Conservation (phyloP, 2,329 filamentous ascomycete genomes). For the Aaosphaeria pasadenensis region DNA sequence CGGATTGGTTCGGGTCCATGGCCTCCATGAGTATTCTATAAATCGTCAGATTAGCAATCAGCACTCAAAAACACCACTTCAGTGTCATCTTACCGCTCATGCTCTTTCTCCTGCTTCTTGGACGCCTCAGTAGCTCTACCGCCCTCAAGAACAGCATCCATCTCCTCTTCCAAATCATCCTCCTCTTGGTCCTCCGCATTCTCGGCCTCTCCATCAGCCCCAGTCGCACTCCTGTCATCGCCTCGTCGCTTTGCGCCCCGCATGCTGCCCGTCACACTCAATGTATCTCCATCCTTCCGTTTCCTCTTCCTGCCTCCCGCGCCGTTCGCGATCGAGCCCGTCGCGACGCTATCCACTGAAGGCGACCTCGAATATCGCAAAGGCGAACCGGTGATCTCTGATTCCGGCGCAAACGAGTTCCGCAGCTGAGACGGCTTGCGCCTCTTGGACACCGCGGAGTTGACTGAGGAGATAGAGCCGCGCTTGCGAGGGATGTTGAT, state of each 20-base stretch:
- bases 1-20: slow-evolving; percentile 65
- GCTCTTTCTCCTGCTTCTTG: slow-evolving; percentile 65
- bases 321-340: slow-evolving; percentile 42
- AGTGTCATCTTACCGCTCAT: slow-evolving; percentile 45
- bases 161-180: slow-evolving; percentile 4
- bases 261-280: slow-evolving; percentile 34
- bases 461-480: slow-evolving; percentile 48
- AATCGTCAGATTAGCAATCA: slow-evolving; percentile 1
- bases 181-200: slow-evolving; percentile 4
- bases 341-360: slow-evolving; percentile 60
- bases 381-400: slow-evolving; percentile 46
- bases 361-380: slow-evolving; percentile 61
- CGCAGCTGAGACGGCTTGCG: slow-evolving; percentile 74
- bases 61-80: neutral
- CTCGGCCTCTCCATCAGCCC: slow-evolving; percentile 36
- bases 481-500: slow-evolving; percentile 62
- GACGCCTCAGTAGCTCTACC: slow-evolving; percentile 48
- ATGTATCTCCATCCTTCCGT: slow-evolving; percentile 45
- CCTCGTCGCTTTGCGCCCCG: slow-evolving; percentile 14
- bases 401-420: slow-evolving; percentile 74
- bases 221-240: slow-evolving; percentile 21
- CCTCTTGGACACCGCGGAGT: slow-evolving; percentile 55
- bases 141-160: slow-evolving; percentile 6
- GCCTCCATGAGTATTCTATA: slow-evolving; percentile 58
- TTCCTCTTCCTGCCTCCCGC: slow-evolving; percentile 55